Conservation (phyloP, 2,329 filamentous ascomycete species). For the Chaetomium globosum region DNA sequence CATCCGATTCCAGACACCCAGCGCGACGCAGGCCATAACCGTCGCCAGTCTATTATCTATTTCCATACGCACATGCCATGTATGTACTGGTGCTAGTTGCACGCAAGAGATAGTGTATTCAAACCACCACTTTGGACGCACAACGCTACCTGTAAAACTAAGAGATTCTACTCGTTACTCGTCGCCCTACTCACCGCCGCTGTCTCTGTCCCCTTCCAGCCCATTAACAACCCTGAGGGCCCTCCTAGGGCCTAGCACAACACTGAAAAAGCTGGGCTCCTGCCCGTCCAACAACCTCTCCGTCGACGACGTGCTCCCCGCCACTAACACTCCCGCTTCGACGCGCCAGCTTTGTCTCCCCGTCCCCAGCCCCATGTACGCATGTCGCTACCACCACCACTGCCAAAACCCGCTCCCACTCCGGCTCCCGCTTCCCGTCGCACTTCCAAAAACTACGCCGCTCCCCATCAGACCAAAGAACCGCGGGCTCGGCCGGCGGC, state of each 20-base stretch:
- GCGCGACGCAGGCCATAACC: no score
- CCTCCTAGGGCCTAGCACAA: conserved; percentile 64
- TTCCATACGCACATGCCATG: background rate
- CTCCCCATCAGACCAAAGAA: conserved; percentile 35
- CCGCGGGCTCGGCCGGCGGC: conserved; percentile 34
- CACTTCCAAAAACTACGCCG: conserved; percentile 22
- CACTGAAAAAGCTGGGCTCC: conserved; percentile 66
- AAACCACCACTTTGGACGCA: background rate
- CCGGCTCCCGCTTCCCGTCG: conserved; percentile 30
- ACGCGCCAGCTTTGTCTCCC: conserved; percentile 18
- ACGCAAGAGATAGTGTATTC: background rate
- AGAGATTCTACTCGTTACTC: background rate
- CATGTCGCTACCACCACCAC: conserved; percentile 29
- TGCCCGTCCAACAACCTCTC: conserved; percentile 45
- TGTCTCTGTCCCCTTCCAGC: conserved; percentile 36
- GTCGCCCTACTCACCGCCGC: conserved; percentile 10
- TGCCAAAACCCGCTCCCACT: conserved; percentile 19
- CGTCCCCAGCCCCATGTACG: background rate
- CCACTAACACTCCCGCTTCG: conserved; percentile 44
- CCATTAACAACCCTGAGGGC: conserved; percentile 66
- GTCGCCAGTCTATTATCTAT: background rate
- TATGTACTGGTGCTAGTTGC: background rate
- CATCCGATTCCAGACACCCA: background rate
- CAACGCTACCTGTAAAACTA: background rate
- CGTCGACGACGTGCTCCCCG: conserved; percentile 43